Base-by-base conservation (phyloP, 2,329 filamentous ascomycete genomes). In the Calonectria pauciramosa region DNA sequence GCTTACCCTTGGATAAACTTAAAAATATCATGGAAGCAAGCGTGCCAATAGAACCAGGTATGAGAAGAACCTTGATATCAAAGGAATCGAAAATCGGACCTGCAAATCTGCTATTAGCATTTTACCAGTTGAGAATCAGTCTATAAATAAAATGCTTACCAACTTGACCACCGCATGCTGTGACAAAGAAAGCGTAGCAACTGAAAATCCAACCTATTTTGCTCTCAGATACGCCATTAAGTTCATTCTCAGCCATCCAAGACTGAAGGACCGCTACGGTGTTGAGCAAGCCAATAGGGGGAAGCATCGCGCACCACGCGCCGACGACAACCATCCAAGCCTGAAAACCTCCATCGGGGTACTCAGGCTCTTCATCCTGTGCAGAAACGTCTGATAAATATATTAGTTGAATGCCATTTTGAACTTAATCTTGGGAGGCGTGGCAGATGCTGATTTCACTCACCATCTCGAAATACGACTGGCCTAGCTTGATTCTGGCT, bases 251-350 rank as follows among this genome's bases (percentile, higher is more conserved):
- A 0, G 68, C 44, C 23, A 95, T 86, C 82, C 94, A 94, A 14
- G 91, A 88, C 82, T 95, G 91, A 82, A 94, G 91, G 0, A 92
- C 91, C 1, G 92, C 93, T 32, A 93, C 85, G 64, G 90, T 90
- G 81, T 93, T 93, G 85, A 94, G 89, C 66, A 94, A 87, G 0
- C 93, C 93, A 73, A 95, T 91, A 1, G 89, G 88, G 4, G 91
- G 90, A 74, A 92, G 86, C 81, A 95, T 90, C 5, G 91, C 92
- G 72, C 89, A 90, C 84, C 94, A 95, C 3, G 91, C 91, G 20
- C 94, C 94, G 3, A 94, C 83, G 1, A 95, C 93, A 20, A 95
- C 93, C 13, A 92, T 85, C 92, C 93, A 95, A 71, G 92, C 93
- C 77, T 89, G 26, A 2, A 67, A 32, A 0, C 72, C 74, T 1